phyloP scores from a whole-genome alignment of 2,329 filamentous ascomycete species.

The Drechmeria coniospora region DNA sequence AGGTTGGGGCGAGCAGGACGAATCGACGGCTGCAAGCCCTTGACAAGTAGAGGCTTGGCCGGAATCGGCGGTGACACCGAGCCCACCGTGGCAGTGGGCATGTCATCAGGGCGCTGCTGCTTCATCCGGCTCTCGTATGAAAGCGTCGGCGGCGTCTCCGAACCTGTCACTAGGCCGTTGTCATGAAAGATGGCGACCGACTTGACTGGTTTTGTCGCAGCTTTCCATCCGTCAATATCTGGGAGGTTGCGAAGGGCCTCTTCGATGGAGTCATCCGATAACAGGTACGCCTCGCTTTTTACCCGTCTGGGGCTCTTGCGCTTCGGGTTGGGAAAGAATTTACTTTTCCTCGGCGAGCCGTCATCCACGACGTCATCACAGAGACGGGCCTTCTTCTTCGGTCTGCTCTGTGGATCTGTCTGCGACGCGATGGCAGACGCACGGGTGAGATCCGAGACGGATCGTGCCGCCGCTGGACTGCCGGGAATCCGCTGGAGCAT shows the following conservation, averaged over 20 bases:
- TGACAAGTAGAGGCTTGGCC: slow-evolving; percentile 3
- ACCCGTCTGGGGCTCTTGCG: slow-evolving; percentile 12
- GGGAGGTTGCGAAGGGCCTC: slow-evolving; percentile 35
- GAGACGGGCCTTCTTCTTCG: slow-evolving; percentile 41
- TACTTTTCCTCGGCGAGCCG: slow-evolving; percentile 30
- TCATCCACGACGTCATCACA: slow-evolving; percentile 26
- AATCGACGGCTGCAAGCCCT: slow-evolving; percentile 7
- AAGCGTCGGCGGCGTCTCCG: slow-evolving; percentile 3
- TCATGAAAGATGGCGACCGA: slow-evolving; percentile 31
- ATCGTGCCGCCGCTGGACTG: slow-evolving; percentile 8
- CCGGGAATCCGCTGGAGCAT: slow-evolving; percentile 19
- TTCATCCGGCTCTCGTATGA: slow-evolving; percentile 10
- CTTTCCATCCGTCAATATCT: slow-evolving; percentile 34
- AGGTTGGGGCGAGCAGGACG: slow-evolving; percentile 17
- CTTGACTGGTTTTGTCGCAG: slow-evolving; percentile 17
- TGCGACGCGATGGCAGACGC: slow-evolving; percentile 4
- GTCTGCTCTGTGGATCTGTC: slow-evolving; percentile 18
- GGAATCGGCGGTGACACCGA: slow-evolving; percentile 14
- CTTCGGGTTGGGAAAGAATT: slow-evolving; percentile 30
- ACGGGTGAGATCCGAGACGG: slow-evolving; percentile 4
- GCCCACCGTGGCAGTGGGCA: slow-evolving; percentile 10
- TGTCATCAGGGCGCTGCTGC: slow-evolving; percentile 7
- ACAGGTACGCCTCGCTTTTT: slow-evolving; percentile 26
- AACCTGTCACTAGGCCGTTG: slow-evolving; percentile 12
- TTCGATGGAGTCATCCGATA: slow-evolving; percentile 43